Evolutionary conservation across 2,329 filamentous ascomycete species (phyloP).

Genomic region (Sporothrix schenckii): DNA sequence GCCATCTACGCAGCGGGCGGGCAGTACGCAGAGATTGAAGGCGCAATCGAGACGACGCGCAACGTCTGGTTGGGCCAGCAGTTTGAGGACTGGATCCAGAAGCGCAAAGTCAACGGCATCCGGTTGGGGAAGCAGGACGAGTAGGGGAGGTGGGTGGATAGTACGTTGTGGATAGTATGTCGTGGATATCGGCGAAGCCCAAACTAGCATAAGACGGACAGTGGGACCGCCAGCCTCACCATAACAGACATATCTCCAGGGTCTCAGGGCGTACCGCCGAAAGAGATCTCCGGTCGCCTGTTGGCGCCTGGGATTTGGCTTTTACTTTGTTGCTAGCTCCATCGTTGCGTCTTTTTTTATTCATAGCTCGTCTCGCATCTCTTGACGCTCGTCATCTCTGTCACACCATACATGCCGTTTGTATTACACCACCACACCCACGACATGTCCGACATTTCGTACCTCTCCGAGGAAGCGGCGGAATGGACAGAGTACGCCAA

Average conservation of each 20-base stretch:
- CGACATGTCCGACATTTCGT: conserved; percentile 18
- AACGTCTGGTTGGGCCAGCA: conserved; percentile 40
- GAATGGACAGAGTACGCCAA: conserved; percentile 29
- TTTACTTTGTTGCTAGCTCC: neutral
- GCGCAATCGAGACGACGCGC: conserved; percentile 37
- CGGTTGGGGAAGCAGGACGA: conserved; percentile 27
- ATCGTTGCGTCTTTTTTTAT: conserved; percentile 9
- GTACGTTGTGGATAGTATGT: neutral
- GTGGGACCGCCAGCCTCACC: neutral
- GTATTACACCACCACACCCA: neutral
- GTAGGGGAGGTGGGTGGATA: neutral
- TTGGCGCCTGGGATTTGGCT: neutral
- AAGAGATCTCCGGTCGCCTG: neutral
- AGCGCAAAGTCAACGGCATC: conserved; percentile 16
- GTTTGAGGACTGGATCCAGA: conserved; percentile 32
- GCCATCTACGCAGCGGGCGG: conserved; percentile 39
- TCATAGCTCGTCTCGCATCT: neutral
- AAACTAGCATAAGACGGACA: conserved; percentile 14
- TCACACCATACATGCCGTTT: neutral
- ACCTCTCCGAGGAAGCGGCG: neutral
- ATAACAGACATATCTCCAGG: neutral
- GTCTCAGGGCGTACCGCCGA: neutral
- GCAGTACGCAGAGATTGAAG: conserved; percentile 39
- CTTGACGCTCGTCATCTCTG: neutral
- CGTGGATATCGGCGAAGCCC: conserved; percentile 11